phyloP scores from a whole-genome alignment of 305 asterid genomes.

The Fraxinus sp. region DNA sequence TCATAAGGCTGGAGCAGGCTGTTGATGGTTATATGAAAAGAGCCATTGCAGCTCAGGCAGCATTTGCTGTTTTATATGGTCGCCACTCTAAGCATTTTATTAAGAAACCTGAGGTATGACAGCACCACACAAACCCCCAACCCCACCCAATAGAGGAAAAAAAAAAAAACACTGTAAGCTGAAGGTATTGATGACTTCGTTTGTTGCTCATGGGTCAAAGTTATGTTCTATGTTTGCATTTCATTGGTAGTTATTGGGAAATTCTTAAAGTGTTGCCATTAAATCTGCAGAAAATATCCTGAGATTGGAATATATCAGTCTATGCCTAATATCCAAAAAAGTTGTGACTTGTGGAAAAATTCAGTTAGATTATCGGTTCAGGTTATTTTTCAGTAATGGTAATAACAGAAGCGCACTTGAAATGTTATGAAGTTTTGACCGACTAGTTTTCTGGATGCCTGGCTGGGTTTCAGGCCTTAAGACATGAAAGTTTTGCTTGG shows the following conservation, averaged over 20 bases:
- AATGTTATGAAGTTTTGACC: background rate
- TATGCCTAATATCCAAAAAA: background rate
- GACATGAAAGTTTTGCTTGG: background rate
- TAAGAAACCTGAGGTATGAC: constrained; percentile 61
- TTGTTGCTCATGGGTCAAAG: background rate
- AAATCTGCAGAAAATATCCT: background rate
- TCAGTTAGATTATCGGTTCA: background rate
- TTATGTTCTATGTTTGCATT: background rate
- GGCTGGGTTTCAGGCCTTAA: background rate
- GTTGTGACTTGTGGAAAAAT: background rate
- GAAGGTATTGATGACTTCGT: background rate
- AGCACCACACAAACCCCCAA: background rate
- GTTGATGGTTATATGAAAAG: constrained; percentile 57
- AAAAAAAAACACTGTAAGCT: background rate
- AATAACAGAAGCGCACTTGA: background rate
- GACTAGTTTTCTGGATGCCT: background rate
- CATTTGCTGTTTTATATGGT: constrained; percentile 60
- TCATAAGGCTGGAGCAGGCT: constrained; percentile 80
- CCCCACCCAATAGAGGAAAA: background rate
- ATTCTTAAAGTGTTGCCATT: background rate
- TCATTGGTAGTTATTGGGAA: background rate
- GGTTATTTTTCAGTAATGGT: background rate
- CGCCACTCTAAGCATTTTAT: constrained; percentile 50
- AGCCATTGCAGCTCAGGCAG: constrained; percentile 49
- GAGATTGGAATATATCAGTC: background rate